Evolutionary conservation across 2,329 filamentous ascomycete genomes (phyloP), one percentile per base, ranked within the genome.

Genomic region (Monosporascus sp.): DNA sequence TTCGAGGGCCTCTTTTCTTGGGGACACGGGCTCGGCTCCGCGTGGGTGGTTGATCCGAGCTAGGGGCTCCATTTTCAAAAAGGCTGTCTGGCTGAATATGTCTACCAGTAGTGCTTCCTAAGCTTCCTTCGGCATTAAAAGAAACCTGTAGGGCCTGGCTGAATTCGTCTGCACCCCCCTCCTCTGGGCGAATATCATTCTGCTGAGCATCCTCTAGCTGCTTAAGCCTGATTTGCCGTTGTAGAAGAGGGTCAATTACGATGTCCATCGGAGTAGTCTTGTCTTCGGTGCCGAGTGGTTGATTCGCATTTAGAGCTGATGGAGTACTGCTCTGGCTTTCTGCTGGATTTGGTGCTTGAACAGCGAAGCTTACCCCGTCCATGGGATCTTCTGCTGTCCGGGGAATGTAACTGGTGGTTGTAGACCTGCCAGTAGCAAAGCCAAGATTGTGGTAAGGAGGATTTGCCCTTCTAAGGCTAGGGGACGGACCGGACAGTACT

Each of bases 1-100:
- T 83, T 18, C 80, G 74, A 26, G 79, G 79, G 7, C 79, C 79
- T 6, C 71, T 64, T 54, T 65, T 72, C 15, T 55, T 61, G 8
- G 61, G 58, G 4, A 53, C 50, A 49, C 51, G 51, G 35, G 54
- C 55, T 51, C 56, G 57, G 49, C 41, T 11, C 18, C 55, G 60
- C n/a, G 26, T 28, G 24, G 43, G 8, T 17, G 37, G 11, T 50
- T 48, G 3, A 40, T 43, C 20, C 44, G 50, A 24, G 24, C 26
- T 17, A 26, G 8, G 43, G 11, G 22, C 9, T 46, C 43, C 43
- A 22, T 26, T 22, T 22, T 46, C 43, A 15, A 11, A n/a, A 24
- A 17, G 14, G 24, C n/a, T 46, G 11, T 31, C 20, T 28, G 43
- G 20, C 14, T 18, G 22, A 28, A n/a, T 22, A n/a, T 46, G 15